phyloP scores from a whole-genome alignment of 2,329 filamentous ascomycete species.

The Aspergillus jensenii region DNA sequence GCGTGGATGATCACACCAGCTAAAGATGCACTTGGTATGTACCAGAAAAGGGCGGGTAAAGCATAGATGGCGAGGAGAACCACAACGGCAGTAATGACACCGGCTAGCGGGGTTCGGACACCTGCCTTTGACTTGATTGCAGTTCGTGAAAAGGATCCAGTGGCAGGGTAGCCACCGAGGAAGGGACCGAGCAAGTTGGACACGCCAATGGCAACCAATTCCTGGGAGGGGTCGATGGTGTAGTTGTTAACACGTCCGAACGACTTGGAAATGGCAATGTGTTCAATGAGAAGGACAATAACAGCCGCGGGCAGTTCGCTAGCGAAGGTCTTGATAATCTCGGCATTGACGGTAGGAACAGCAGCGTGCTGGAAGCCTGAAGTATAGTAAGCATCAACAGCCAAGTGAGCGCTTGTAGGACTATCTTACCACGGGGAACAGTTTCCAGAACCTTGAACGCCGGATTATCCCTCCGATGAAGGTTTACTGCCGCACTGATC shows the following conservation, averaged over 20 bases:
- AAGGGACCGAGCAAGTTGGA: conserved; percentile 89
- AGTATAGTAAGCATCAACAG: background rate
- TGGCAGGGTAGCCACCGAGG: conserved; percentile 86
- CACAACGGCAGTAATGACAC: conserved; percentile 80
- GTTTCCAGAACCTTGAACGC: conserved; percentile 71
- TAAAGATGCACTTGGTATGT: conserved; percentile 79
- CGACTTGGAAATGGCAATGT: conserved; percentile 95
- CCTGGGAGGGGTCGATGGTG: conserved; percentile 90
- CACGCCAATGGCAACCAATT: conserved; percentile 90
- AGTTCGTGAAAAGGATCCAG: conserved; percentile 92
- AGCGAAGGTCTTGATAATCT: conserved; percentile 68
- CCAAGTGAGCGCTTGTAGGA: background rate
- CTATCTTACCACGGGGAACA: conserved; percentile 69
- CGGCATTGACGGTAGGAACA: conserved; percentile 66
- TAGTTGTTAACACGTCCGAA: conserved; percentile 97
- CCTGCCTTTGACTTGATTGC: conserved; percentile 97
- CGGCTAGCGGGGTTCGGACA: conserved; percentile 85
- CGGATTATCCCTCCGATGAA: conserved; percentile 61
- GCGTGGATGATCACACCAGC: conserved; percentile 94
- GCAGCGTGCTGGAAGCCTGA: conserved; percentile 75
- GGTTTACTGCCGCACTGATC: conserved; percentile 83
- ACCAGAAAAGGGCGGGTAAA: conserved; percentile 85
- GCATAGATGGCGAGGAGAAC: conserved; percentile 90
- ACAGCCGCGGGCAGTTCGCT: conserved; percentile 78
- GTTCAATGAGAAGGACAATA: conserved; percentile 94